These are phyloP conservation scores for Pholiota molesta DNA, from an alignment of 768 basidiomycete species.

Conservation along the genomic window DNA sequence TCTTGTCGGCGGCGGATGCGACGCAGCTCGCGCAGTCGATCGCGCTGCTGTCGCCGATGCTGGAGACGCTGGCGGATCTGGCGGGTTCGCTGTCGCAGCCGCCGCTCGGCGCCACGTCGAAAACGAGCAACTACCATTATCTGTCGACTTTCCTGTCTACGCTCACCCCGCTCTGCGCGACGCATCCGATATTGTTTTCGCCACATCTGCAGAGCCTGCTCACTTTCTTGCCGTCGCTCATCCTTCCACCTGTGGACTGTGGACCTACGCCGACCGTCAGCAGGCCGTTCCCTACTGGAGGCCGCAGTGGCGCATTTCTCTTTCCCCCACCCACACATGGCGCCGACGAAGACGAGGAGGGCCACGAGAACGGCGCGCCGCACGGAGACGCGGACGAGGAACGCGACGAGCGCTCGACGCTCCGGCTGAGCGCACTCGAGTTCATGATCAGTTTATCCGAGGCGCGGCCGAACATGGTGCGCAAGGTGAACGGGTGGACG, in stretches of 20 bases:
- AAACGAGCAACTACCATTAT: constrained; percentile 43
- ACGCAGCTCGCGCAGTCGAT: constrained; percentile 63
- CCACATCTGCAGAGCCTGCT: constrained; percentile 72
- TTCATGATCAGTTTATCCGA: constrained; percentile 85
- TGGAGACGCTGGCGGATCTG: constrained; percentile 70
- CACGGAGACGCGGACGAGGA: constrained; percentile 44
- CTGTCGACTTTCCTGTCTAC: constrained; percentile 69
- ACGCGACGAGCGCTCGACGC: constrained; percentile 68
- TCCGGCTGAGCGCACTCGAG: constrained; percentile 77
- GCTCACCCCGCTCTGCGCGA: constrained; percentile 70
- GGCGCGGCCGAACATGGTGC: constrained; percentile 69
- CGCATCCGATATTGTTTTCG: constrained; percentile 72
- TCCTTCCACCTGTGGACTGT: constrained; percentile 59
- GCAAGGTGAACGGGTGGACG: constrained; percentile 71
- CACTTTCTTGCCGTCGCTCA: constrained; percentile 68
- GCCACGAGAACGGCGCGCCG: constrained; percentile 29
- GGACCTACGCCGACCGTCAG: constrained; percentile 55
- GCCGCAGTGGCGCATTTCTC: constrained; percentile 41
- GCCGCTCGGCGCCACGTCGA: constrained; percentile 25
- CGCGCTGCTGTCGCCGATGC: constrained; percentile 68
- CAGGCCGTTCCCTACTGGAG: constrained; percentile 43
- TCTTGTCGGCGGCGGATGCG: constrained; percentile 63
- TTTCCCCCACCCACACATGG: constrained; percentile 46
- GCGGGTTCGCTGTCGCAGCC: constrained; percentile 37
- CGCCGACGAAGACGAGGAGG: constrained; percentile 23